Evolutionary conservation across 1,284 basidiomycete species (phyloP).

Genomic region (Moniliella sp.): DNA sequence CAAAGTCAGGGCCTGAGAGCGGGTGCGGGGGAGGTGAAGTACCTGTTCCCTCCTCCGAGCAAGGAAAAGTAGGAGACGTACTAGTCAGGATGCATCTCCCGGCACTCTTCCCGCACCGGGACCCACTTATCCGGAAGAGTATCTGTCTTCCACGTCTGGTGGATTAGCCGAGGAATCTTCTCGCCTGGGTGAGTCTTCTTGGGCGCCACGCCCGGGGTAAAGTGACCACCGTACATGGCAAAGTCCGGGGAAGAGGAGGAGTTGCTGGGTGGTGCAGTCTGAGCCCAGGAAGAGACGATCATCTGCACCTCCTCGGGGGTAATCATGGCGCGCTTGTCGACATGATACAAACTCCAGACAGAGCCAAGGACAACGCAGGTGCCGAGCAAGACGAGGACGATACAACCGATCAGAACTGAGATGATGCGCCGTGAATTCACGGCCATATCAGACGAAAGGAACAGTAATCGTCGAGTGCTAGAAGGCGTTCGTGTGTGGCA

Average conservation of each 20-base stretch:
- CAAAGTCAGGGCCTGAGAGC: background rate
- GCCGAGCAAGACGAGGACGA: slow-evolving; percentile 65
- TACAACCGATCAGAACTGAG: slow-evolving; percentile 45
- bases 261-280: slow-evolving; percentile 14
- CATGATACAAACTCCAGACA: slow-evolving; percentile 69
- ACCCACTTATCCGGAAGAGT: slow-evolving; percentile 64
- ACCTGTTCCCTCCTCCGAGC: too few species aligned
- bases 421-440: too few species aligned
- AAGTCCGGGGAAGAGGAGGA: slow-evolving; percentile 5
- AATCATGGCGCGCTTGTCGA: slow-evolving; percentile 36
- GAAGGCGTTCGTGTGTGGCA: too few species aligned
- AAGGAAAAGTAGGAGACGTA: slow-evolving; percentile 37
- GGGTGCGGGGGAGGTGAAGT: background rate
- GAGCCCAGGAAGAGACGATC: slow-evolving; percentile 23
- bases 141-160: slow-evolving; percentile 94
- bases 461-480: too few species aligned
- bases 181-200: slow-evolving; percentile 7
- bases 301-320: slow-evolving; percentile 20
- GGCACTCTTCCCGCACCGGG: slow-evolving; percentile 34
- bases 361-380: slow-evolving; percentile 78
- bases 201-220: background rate
- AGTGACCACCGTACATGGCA: background rate
- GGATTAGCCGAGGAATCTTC: slow-evolving; percentile 66
- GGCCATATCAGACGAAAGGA: too few species aligned
- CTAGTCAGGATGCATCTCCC: slow-evolving; percentile 53